Percentiles rank a stretch among this genome's conserved stretches.
Conservation (phyloP, 805 yeast species). For the Blastobotrys muscicola region DNA sequence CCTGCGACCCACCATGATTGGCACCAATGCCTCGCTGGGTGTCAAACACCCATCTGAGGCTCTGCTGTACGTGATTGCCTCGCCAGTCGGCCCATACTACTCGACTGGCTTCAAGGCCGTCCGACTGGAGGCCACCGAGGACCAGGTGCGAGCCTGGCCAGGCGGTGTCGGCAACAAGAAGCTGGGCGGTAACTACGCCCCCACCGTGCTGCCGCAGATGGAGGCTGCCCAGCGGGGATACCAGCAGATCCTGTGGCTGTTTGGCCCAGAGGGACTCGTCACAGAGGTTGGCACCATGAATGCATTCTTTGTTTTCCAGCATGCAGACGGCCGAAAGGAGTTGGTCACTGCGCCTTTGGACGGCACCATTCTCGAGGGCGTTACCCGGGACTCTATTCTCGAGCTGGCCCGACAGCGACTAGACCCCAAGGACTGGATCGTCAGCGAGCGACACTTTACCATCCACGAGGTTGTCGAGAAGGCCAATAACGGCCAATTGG, state of each 20-base stretch:
- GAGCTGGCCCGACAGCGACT: constrained; percentile 68
- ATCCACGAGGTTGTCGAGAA: constrained; percentile 72
- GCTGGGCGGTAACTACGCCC: constrained; percentile 97
- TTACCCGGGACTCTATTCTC: constrained; percentile 84
- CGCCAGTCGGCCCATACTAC: constrained; percentile 97
- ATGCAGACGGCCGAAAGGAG: constrained; percentile 76
- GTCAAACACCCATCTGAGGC: constrained; percentile 79
- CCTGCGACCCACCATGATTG: constrained; percentile 91
- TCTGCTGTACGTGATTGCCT: constrained; percentile 73
- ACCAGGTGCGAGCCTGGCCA: constrained; percentile 98
- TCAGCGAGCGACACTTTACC: constrained; percentile 75
- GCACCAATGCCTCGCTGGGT: constrained; percentile 83
- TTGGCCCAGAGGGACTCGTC: constrained; percentile 76
- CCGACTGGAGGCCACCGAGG: constrained; percentile 85
- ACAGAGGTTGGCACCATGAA: constrained; percentile 99
- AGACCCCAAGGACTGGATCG: constrained; percentile 66
- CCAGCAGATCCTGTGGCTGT: constrained; percentile 94
- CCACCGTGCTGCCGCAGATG: constrained; percentile 82
- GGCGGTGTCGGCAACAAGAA: constrained; percentile 96
- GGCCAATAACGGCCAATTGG: constrained; percentile 69
- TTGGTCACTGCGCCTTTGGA: constrained; percentile 93
- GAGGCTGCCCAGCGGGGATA: constrained; percentile 88
- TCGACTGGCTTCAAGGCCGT: constrained; percentile 95
- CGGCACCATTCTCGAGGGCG: constrained; percentile 95
- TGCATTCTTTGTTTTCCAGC: constrained; percentile 76